A percentile compares a stretch with the other conserved stretches of the same genome.
phyloP scores from a whole-genome alignment of 192 early-diverging fungal genomes.

The Coemansia biformis region DNA sequence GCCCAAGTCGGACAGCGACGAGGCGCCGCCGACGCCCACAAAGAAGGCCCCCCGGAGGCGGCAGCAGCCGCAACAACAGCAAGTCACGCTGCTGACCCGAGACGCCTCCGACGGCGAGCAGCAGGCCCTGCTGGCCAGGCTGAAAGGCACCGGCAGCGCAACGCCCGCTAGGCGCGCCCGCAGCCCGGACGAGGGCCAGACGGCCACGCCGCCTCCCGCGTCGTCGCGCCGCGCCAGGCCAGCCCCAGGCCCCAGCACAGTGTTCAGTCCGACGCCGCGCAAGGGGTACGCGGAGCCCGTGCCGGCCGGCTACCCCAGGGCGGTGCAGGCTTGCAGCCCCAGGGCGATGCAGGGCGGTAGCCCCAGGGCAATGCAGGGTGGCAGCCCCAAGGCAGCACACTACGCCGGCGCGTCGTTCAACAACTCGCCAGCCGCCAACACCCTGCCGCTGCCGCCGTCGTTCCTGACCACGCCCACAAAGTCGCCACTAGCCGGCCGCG shows the following conservation, averaged over 20 bases:
- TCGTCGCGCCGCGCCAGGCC: no score
- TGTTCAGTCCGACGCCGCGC: slow-evolving; percentile 15
- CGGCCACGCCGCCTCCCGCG: no score
- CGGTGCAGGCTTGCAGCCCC: slow-evolving; percentile 1
- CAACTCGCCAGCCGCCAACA: slow-evolving; percentile 45
- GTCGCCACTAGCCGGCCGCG: background rate
- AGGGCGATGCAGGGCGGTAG: background rate
- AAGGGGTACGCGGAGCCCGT: background rate
- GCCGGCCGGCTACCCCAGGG: background rate
- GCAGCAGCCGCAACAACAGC: background rate
- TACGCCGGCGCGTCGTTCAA: slow-evolving; percentile 47
- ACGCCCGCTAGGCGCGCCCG: slow-evolving; percentile 5
- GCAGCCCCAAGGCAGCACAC: slow-evolving; percentile 35
- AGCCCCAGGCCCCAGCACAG: background rate
- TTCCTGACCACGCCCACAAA: slow-evolving; percentile 25
- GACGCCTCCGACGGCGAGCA: slow-evolving; percentile 18
- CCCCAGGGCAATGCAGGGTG: slow-evolving; percentile 15
- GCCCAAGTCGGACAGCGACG: no score
- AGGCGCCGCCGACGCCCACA: no score
- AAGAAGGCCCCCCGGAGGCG: no score
- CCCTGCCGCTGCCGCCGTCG: slow-evolving; percentile 38
- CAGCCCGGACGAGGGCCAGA: slow-evolving; percentile 1
- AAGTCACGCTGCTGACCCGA: slow-evolving; percentile 16
- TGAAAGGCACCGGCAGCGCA: slow-evolving; percentile 1
- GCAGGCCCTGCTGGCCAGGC: slow-evolving; percentile 16